Evolutionary conservation across 345 rosid genomes (phyloP), one percentile per base, ranked within the genome.

Genomic region (Hevea brasiliensis): DNA sequence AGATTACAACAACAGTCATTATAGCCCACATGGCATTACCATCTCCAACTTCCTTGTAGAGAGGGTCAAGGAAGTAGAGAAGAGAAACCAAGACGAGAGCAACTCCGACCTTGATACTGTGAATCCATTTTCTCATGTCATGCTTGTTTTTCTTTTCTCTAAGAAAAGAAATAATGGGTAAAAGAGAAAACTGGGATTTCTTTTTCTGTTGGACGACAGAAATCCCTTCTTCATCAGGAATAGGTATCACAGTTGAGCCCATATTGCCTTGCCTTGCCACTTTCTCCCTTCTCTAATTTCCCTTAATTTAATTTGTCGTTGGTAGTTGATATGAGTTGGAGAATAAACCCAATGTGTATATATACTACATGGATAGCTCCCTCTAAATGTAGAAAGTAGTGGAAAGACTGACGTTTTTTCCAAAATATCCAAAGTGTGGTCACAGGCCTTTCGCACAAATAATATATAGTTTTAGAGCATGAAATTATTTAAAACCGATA

Each of bases 11-110:
- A 8, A 90, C 92, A 0, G 93, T 89, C 92, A 90, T 90, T 55
- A 87, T 83, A 35, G 93, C 96, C 93, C 96, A 89, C 87, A 89
- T 85, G 58, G 93, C 96, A 70, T 85, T 90, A 61, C 71, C 62
- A 4, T 90, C 90, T 50, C 90, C 92, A n/a, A 86, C 84, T 80
- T 86, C 72, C 0, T 76, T 21, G 51, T 85, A 89, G 58, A 90
- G 76, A 20, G 90, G 85, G 56, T 86, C 80, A 10, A 89, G 76
- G 20, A 89, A 83, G 78, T 82, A 89, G 65, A 90, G 81, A 48
- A 89, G 89, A 26, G 93, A 87, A 55, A 87, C 93, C 44, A 86
- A 24, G 45, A 86, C 86, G 5, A 90, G 87, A 54, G 93, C 88
- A 41, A 83, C 65, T 71, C 92, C 96, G 50, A 87, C 93, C 68